Base-by-base conservation (phyloP, 352 stramenopile genomes). In the Globisporangium carolinianum region DNA sequence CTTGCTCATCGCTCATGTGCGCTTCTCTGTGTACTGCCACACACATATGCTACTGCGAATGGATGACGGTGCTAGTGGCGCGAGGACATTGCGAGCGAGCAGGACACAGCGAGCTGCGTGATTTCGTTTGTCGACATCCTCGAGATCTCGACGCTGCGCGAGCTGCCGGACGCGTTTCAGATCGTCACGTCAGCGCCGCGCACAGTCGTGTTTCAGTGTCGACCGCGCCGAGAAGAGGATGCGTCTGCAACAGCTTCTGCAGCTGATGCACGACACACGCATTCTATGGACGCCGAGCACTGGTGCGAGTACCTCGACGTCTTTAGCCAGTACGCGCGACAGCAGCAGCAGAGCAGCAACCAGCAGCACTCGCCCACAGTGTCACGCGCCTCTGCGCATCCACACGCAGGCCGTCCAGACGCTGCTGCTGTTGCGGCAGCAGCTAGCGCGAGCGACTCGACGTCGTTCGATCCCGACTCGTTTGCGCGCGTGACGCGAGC, bases 221-320 rank as follows among this genome's bases (percentile, higher is more conserved):
- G 69, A 18, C 51, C 15, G n/a, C 7, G 51, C 4, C 39, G 51
- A 8, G 51, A 32, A 32, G 24, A 32, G 24, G 24, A 32, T 32
- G 24, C 24, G 3, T 32, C 24, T 3, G 24, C 24, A 32, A 32
- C 24, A 32, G 24, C 24, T 32, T 32, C 24, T 32, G 24, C 24
- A 32, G 24, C 3, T 2, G 24, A 32, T 32, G 24, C 24, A 32
- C 24, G 24, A 32, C 24, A 32, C 24, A 4, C 43, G 12, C 41
- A 12, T 5, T 36, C 6, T 39, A 58, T 76, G 38, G 60, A 65
- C 11, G 74, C 72, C 8, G 56, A 46, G 32, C 72, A 82, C 52
- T 85, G 75, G 75, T 66, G 67, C 60, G 75, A 82, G 49, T 85
- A 82, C 62, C 53, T 85, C 18, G 42, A 67, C 17, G 63, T 76